A percentile compares a stretch with the other conserved stretches of the same genome.
phyloP scores from a whole-genome alignment of 768 basidiomycete species.

The Tephrocybe sp. region DNA sequence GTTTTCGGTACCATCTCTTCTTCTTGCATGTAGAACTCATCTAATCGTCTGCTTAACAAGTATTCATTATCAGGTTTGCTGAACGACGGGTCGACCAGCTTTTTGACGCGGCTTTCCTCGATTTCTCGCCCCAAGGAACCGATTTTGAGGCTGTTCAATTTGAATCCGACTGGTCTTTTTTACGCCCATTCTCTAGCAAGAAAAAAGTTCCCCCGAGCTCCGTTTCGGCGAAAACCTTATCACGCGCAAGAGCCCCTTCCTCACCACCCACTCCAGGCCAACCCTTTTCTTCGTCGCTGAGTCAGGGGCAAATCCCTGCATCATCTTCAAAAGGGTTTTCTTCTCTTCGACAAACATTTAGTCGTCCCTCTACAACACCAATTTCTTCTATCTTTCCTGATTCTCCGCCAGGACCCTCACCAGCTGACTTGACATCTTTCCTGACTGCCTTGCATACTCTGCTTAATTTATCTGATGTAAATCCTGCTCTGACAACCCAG shows the following conservation, averaged over 20 bases:
- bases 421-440: conserved; percentile 67
- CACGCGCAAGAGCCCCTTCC: conserved; percentile 35
- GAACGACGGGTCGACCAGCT: conserved; percentile 87
- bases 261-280: conserved; percentile 49
- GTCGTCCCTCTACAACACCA: conserved; percentile 44
- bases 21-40: not conserved
- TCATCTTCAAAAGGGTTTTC: conserved; percentile 55
- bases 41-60: conserved; percentile 38
- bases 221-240: conserved; percentile 25
- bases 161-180: conserved; percentile 94
- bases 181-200: conserved; percentile 68
- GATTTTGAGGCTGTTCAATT: conserved; percentile 85
- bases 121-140: conserved; percentile 73
- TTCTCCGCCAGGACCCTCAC: conserved; percentile 37
- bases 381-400: conserved; percentile 50
- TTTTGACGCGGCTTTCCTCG: conserved; percentile 79
- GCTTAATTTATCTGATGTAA: conserved; percentile 82
- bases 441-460: conserved; percentile 84
- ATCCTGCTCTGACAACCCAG: conserved; percentile 84
- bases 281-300: conserved; percentile 53
- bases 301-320: conserved; percentile 36
- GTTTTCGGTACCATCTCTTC: conserved; percentile 68
- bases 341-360: conserved; percentile 66
- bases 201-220: conserved; percentile 43
- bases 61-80: conserved; percentile 91